These are phyloP conservation scores for Kodamaea fungicola DNA, from an alignment of 1,139 yeast genomes.

Conservation along the genomic window DNA sequence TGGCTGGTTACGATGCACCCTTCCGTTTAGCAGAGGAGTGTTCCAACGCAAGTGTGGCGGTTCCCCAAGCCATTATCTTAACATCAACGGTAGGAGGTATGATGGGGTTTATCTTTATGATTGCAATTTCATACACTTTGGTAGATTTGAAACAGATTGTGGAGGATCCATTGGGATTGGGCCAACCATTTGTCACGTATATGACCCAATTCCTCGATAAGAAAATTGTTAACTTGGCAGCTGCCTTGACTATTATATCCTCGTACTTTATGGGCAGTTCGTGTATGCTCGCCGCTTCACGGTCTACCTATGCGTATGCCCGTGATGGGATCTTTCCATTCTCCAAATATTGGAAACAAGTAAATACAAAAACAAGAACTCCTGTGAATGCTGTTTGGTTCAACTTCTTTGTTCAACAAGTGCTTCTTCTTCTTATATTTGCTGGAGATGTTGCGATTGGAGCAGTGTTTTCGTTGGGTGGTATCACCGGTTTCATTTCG, in stretches of 20 bases:
- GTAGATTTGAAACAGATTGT: conserved; percentile 50
- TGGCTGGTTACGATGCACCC: conserved; percentile 75
- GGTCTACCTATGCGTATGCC: conserved; percentile 67
- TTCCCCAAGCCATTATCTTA: conserved; percentile 65
- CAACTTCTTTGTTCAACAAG: conserved; percentile 55
- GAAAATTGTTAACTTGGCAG: conserved; percentile 48
- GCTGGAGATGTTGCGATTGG: conserved; percentile 71
- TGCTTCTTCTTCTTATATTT: conserved; percentile 55
- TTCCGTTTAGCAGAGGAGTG: conserved; percentile 74
- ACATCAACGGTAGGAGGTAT: conserved; percentile 62
- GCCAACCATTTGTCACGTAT: conserved; percentile 64
- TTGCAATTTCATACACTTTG: conserved; percentile 63
- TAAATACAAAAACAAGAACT: conserved; percentile 52
- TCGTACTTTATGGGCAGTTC: conserved; percentile 68
- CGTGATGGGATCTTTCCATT: conserved; percentile 70
- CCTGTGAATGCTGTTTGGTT: conserved; percentile 72
- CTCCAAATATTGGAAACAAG: conserved; percentile 51
- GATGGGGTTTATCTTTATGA: conserved; percentile 60
- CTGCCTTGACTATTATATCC: conserved; percentile 56
- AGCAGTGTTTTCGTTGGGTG: conserved; percentile 76
- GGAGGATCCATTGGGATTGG: conserved; percentile 49
- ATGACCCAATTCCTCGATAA: conserved; percentile 49
- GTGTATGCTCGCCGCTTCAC: conserved; percentile 68
- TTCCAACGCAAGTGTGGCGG: conserved; percentile 59
- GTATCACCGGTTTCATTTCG: conserved; percentile 68